Base-by-base conservation (phyloP, 176 grass and related monocot species). In the Oryza meyeriana region DNA sequence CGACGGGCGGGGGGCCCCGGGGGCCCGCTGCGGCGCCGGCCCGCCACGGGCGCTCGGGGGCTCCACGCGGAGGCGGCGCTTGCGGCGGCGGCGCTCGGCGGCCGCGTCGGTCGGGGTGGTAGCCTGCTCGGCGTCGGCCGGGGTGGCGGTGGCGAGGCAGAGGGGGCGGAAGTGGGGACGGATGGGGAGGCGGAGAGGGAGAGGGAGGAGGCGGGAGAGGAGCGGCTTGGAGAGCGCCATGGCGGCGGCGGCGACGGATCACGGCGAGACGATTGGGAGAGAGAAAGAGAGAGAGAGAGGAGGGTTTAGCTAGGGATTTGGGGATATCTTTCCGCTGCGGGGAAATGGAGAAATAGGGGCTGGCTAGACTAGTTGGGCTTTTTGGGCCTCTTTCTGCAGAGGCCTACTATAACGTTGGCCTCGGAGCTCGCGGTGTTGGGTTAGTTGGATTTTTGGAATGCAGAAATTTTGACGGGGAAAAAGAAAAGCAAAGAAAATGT, bases 41-140 rank as follows among this genome's bases (percentile, higher is more conserved):
- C 13, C 44, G 48, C 83, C 84, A 24, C 84, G 86, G 57, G 86
- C 81, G 40, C 74, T 70, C 11, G 91, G 91, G 10, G 91, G 88
- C 50, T 90, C 85, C 47, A 90, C 76, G 48, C 88, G 85, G 40
- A 90, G 85, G 27, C 91, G 88, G 67, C 91, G 91, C 73, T 92
- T 92, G 38, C 87, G 90, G 62, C 77, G 88, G 58, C 88, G 91
- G 84, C 88, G 91, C 72, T 90, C 88, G 24, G 81, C 88, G 58
- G 88, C 69, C 16, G 69, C 81, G 61, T 85, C 87, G 38, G 73
- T 73, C 12, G 84, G 87, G 47, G 64, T 70, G 64, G 80, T 59
- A 5, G 57, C 61, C 18, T 68, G 69, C 47, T 82, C 78, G 44
- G 44, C 13, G 44, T 47, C 44, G 14, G 14, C 44, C 44, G 44